These are phyloP conservation scores for Tricharina praecox DNA, from an alignment of 495 filamentous ascomycete genomes.

Conservation along the genomic window DNA sequence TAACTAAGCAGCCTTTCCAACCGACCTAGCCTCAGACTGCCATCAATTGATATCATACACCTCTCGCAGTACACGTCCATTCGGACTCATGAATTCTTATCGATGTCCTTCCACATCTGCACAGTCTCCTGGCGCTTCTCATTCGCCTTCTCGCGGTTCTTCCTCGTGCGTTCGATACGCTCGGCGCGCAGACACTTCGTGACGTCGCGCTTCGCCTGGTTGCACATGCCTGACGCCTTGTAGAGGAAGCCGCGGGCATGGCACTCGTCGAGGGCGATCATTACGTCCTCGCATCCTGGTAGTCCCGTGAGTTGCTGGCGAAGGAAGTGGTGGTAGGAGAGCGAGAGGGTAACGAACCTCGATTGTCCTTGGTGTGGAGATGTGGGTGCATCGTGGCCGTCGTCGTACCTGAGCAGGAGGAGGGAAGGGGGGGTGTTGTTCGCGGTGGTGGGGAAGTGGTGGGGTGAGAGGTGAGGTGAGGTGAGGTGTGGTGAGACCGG, in stretches of 20 bases:
- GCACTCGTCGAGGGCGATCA: constrained; percentile 85
- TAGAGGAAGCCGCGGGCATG: constrained; percentile 81
- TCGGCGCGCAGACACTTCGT: constrained; percentile 67
- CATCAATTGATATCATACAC: background rate
- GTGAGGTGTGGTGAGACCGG: too few relatives aligned
- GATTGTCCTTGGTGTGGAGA: constrained; percentile 77
- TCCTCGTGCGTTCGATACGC: constrained; percentile 53
- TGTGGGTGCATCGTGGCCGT: constrained; percentile 75
- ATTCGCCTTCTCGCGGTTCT: constrained; percentile 57
- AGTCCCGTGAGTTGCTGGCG: constrained; percentile 5
- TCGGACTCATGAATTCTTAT: constrained; percentile 44
- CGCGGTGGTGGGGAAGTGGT: background rate
- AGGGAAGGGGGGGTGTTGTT: too few relatives aligned
- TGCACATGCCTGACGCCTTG: constrained; percentile 82
- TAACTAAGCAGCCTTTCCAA: background rate
- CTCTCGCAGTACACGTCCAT: background rate
- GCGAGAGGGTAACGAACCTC: constrained; percentile 48
- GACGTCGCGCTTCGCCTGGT: constrained; percentile 60
- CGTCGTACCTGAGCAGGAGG: too few relatives aligned
- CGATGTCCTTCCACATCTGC: constrained; percentile 66
- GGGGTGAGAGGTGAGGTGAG: background rate
- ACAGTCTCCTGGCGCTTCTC: constrained; percentile 50
- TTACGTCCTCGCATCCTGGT: constrained; percentile 80
- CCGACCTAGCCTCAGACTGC: background rate
- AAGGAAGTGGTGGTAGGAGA: background rate